Evolutionary conservation across 2,329 filamentous ascomycete genomes (phyloP).

Genomic region (Cladosporium sp.): DNA sequence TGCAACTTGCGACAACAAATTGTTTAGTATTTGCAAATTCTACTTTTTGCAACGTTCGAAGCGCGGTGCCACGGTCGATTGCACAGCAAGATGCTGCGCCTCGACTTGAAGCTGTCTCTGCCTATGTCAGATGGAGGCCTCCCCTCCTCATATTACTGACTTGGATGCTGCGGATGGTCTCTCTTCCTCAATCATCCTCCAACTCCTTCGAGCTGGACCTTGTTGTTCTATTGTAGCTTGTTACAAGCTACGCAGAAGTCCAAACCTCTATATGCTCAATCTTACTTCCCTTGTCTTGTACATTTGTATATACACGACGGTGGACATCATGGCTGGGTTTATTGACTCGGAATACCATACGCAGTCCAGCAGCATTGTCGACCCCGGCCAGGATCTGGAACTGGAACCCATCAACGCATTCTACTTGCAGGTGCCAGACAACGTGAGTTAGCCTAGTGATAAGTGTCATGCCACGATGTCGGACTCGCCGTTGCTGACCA

Average conservation of each 20-base stretch:
- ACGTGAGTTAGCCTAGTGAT: not conserved
- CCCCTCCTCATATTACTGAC: not conserved
- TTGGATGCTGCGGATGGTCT: not conserved
- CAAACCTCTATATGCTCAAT: not conserved
- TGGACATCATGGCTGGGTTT: not conserved
- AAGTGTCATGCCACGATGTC: not conserved
- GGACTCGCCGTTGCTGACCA: not conserved
- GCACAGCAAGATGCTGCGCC: slow-evolving; percentile 6
- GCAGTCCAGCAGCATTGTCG: not conserved
- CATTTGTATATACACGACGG: not conserved
- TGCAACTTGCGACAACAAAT: not conserved
- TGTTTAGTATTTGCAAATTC: not conserved
- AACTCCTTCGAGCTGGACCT: not conserved
- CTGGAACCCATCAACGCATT: not conserved
- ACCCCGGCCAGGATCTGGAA: not conserved
- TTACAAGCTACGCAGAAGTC: not conserved
- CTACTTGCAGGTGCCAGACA: not conserved
- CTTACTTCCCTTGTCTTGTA: not conserved
- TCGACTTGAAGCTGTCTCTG: not conserved
- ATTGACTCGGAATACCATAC: not conserved
- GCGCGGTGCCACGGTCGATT: not conserved
- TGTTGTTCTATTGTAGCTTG: not conserved
- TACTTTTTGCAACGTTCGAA: not conserved
- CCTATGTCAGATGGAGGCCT: slow-evolving; percentile 3
- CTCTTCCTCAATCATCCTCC: not conserved